Percentiles rank a stretch among this genome's conserved stretches.
phyloP scores from a whole-genome alignment of 305 asterid species.

The Solanum hybrid region DNA sequence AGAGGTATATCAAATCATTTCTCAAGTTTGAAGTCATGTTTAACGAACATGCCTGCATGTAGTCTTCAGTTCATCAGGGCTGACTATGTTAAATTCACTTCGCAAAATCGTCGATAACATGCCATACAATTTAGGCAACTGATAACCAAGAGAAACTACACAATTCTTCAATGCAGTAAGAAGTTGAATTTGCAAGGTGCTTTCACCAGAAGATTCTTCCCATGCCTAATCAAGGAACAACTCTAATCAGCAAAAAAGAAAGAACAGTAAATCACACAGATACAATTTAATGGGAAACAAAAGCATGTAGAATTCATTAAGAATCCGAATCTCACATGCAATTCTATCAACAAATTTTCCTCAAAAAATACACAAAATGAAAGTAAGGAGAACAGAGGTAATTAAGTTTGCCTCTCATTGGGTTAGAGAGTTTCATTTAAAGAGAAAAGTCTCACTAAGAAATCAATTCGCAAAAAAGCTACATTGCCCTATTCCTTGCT shows the following conservation, averaged over 20 bases:
- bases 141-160: constrained; percentile 76
- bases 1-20: too few species aligned
- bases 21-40: too few species aligned
- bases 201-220: constrained; percentile 94
- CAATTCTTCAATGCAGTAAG: constrained; percentile 83
- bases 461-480: background rate
- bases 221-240: constrained; percentile 49
- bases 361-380: background rate
- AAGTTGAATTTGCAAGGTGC: constrained; percentile 97
- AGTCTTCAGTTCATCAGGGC: too few species aligned
- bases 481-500: constrained; percentile 37
- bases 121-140: constrained; percentile 71
- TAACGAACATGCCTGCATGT: too few species aligned
- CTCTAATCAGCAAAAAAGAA: background rate
- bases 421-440: constrained; percentile 81
- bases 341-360: background rate
- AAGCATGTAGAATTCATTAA: background rate
- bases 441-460: background rate
- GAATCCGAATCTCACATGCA: background rate
- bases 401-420: constrained; percentile 67
- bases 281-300: background rate
- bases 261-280: constrained; percentile 3
- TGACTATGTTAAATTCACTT: too few species aligned
- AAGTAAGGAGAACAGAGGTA: background rate
- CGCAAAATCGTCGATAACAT: constrained; percentile 34